These are phyloP conservation scores for Echinosphaeria canescens DNA, from an alignment of 2,329 filamentous ascomycete species.

Conservation along the genomic window DNA sequence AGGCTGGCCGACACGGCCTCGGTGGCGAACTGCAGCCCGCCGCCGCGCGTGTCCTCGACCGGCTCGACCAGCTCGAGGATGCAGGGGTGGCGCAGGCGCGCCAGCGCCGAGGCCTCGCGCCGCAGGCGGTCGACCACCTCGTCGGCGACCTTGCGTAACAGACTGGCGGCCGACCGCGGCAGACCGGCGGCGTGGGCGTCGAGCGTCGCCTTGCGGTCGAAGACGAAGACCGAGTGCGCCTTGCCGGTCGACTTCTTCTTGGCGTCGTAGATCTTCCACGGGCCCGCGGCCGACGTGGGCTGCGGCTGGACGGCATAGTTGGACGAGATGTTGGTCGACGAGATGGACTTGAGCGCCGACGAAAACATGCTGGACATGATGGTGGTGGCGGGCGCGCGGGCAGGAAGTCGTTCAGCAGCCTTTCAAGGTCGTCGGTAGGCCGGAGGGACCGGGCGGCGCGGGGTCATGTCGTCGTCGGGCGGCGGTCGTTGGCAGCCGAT, in stretches of 20 bases:
- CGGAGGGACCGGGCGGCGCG: too few relatives aligned
- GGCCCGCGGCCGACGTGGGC: constrained; percentile 61
- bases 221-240: constrained; percentile 77
- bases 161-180: constrained; percentile 38
- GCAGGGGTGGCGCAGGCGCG: constrained; percentile 74
- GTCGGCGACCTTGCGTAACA: constrained; percentile 62
- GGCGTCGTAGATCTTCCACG: constrained; percentile 95
- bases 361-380: constrained; percentile 94
- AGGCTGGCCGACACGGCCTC: constrained; percentile 84
- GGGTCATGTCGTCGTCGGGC: too few relatives aligned
- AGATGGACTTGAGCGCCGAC: constrained; percentile 82
- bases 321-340: constrained; percentile 59
- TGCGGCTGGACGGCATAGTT: constrained; percentile 71
- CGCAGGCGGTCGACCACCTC: constrained; percentile 82
- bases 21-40: constrained; percentile 88
- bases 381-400: too few relatives aligned
- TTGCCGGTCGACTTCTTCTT: constrained; percentile 94
- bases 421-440: too few relatives aligned
- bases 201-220: constrained; percentile 68
- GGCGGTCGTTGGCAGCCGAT: too few relatives aligned
- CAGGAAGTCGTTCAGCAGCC: too few relatives aligned
- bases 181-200: constrained; percentile 45
- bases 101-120: constrained; percentile 77
- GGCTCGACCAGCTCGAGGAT: constrained; percentile 87
- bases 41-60: constrained; percentile 79